Base-by-base conservation (phyloP, 176 grass and related monocot species). In the Saccharum officinarum region DNA sequence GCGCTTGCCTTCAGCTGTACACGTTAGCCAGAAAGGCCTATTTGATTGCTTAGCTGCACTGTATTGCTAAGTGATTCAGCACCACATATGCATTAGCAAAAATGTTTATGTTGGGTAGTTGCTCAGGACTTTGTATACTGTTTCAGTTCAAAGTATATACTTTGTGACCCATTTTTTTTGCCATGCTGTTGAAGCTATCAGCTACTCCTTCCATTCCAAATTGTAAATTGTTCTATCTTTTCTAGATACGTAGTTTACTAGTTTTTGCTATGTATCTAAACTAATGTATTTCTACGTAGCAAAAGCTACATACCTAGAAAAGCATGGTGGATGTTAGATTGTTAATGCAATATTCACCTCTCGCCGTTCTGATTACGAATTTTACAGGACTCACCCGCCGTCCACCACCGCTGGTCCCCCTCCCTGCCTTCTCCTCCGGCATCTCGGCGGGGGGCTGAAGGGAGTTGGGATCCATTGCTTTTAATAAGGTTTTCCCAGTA, bases 311-410 rank as follows among this genome's bases (percentile, higher is more conserved):
- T 37, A 37, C 5, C 36, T 37, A 37, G 36, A 37, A 37, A 5
- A 37, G 36, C 28, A 12, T 73, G n/a, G 15, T 82, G 11, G 10
- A 34, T 83, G 39, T 59, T 28, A 33, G 15, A 59, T 23, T 59
- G 55, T n/a, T 59, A 59, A 59, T 73, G 40, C 28, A 67, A 25
- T 28, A 44, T 42, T 34, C 33, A 42, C 77, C 62, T 42, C 17
- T 82, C 45, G 1, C 36, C 20, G 10, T 79, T 42, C 33, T 45
- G 31, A 65, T 25, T 12, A 65, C 13, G 3, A 16, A 28, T 59
- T 44, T 78, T 74, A 20, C 88, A 87, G 68, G 33, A 33, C 60
- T 10, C 46, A 28, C n/a, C n/a, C n/a, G n/a, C n/a, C n/a, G n/a
- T n/a, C n/a, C n/a, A n/a, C n/a, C n/a, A n/a, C n/a, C n/a, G n/a